Percentiles rank a stretch among this genome's conserved stretches.
These are phyloP conservation scores for Penstemon eatonii DNA, from an alignment of 257 asterid genomes.

Conservation along the genomic window DNA sequence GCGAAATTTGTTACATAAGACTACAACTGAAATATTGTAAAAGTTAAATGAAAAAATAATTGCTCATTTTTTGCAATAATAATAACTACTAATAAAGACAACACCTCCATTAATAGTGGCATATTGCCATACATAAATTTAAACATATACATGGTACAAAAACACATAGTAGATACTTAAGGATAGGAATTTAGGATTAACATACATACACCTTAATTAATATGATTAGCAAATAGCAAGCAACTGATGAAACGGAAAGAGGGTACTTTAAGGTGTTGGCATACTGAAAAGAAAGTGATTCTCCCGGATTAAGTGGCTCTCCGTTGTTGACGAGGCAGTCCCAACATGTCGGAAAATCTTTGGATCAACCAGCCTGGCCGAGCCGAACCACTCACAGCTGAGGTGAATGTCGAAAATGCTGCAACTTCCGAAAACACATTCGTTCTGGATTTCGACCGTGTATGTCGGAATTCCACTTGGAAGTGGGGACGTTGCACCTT, in stretches of 20 bases:
- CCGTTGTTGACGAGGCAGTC: constrained; percentile 80
- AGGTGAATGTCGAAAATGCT: constrained; percentile 60
- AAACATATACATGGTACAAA: background rate
- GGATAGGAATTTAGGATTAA: background rate
- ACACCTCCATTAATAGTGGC: background rate
- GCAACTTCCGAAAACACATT: constrained; percentile 48
- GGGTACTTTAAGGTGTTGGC: constrained; percentile 62
- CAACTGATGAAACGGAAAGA: constrained; percentile 45
- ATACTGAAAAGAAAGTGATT: constrained; percentile 50
- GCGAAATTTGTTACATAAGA: no score
- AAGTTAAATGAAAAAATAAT: no score
- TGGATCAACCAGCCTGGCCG: constrained; percentile 60
- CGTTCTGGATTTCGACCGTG: constrained; percentile 50
- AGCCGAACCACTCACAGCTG: constrained; percentile 76
- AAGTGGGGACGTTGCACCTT: constrained; percentile 46
- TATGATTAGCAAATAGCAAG: constrained; percentile 33
- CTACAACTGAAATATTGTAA: no score
- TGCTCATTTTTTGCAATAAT: no score
- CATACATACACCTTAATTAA: no score
- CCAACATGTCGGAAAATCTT: constrained; percentile 42
- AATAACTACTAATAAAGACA: background rate
- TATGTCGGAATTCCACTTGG: constrained; percentile 77
- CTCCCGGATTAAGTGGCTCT: constrained; percentile 42
- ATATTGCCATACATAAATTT: no score
- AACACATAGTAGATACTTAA: background rate